Base-by-base conservation (phyloP, 2,329 filamentous ascomycete genomes). In the Davidsoniella virescens region DNA sequence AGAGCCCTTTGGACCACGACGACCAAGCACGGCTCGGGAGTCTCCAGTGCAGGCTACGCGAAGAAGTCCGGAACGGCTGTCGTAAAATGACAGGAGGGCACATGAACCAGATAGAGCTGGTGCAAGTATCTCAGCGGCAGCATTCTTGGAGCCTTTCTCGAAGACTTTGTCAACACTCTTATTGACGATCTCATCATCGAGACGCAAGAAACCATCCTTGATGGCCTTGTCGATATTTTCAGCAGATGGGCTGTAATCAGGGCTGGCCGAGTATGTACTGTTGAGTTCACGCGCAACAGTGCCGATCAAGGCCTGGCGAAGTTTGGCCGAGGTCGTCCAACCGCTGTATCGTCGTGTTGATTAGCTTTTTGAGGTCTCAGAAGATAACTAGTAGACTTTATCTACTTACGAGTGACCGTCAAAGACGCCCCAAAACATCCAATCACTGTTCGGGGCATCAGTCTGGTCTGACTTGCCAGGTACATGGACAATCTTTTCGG, bases 371-470 rank as follows among this genome's bases (percentile, higher is more conserved):
- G 23, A 43, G 36, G 3, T 33, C 10, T 33, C 92, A 98, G 57
- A 92, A 93, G 43, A 87, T 93, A 58, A 51, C 56, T 12, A 44
- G 52, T 20, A 9, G 47, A 18, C 14, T 53, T 44, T 10, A 9
- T 8, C 17, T 39, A 74, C 76, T 65, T 69, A 90, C 86, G 85
- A 86, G 65, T 98, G 92, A 0, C 92, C 92, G 62, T 98, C 92
- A 64, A 96, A 98, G 16, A 98, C 88, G 52, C 88, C 92, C 92
- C 93, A 98, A 64, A 98, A 98, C 87, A 96, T 96, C 92, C 92
- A 98, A 65, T 98, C 93, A 54, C 76, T 85, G 53, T 72, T 78
- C 16, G 73, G 71, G 37, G 72, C 63, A 33, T 62, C 58, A 18
- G 60, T 59, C 20, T 59, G 60, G 33, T 55, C 59, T 66, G 61